A percentile compares a stretch with the other conserved stretches of the same genome.
These are phyloP conservation scores for Morella rubra DNA, from an alignment of 306 rosid genomes.

Conservation along the genomic window DNA sequence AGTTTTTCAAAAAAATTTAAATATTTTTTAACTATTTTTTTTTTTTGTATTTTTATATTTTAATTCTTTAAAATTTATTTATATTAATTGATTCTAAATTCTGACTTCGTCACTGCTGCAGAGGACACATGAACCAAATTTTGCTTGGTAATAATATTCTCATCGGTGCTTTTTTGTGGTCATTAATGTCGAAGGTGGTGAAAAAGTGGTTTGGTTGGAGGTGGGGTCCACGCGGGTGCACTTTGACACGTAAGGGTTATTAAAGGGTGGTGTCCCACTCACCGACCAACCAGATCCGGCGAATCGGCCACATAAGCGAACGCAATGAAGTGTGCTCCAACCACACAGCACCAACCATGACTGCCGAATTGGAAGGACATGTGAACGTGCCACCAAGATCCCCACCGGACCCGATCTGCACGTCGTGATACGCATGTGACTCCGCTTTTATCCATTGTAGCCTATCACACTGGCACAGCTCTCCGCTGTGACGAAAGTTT, in stretches of 20 bases:
- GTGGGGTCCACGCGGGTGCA: constrained; percentile 20
- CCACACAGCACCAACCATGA: constrained; percentile 49
- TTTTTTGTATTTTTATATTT: no score
- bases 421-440: constrained; percentile 33
- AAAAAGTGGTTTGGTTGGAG: neutral
- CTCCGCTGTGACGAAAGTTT: no score
- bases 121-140: neutral
- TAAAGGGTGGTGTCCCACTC: constrained; percentile 14
- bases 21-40: no score
- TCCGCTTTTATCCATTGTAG: neutral
- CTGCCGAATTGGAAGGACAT: constrained; percentile 25
- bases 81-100: no score
- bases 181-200: neutral
- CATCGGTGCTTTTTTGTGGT: neutral
- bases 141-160: neutral
- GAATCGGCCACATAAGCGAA: constrained; percentile 55
- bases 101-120: no score
- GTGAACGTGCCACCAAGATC: constrained; percentile 52
- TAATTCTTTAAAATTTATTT: no score
- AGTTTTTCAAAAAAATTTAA: no score
- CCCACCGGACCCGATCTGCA: neutral
- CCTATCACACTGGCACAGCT: neutral
- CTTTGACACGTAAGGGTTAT: constrained; percentile 34
- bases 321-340: constrained; percentile 26
- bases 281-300: constrained; percentile 58